Evolutionary conservation across 768 basidiomycete species (phyloP).

Genomic region (Mycena haematopus): DNA sequence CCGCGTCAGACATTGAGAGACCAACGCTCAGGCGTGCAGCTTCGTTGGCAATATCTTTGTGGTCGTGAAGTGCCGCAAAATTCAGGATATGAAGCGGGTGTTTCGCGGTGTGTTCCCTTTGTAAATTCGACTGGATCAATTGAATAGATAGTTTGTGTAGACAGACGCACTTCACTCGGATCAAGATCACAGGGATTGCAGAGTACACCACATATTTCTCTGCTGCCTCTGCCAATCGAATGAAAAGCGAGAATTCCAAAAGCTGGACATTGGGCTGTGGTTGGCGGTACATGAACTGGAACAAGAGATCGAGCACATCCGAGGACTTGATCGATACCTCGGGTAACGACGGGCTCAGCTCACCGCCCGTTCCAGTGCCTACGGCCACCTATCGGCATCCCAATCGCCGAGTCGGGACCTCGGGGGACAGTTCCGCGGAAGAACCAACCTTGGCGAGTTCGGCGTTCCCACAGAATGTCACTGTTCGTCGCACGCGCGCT

Average conservation of each 20-base stretch:
- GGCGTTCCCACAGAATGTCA: no score
- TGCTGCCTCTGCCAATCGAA: constrained; percentile 31
- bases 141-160: no score
- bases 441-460: no score
- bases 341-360: no score
- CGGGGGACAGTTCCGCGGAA: no score
- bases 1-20: background rate
- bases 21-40: background rate
- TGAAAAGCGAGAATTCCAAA: constrained; percentile 20
- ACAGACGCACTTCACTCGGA: background rate
- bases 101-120: background rate
- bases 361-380: no score
- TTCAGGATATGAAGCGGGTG: background rate
- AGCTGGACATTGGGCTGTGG: constrained; percentile 28
- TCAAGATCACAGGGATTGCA: background rate
- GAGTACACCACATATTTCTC: constrained; percentile 33
- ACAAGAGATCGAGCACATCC: constrained; percentile 30
- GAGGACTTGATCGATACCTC: background rate
- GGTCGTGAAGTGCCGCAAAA: background rate
- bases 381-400: no score
- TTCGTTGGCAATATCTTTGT: background rate
- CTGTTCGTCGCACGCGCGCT: no score
- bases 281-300: constrained; percentile 32
- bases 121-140: background rate
- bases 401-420: no score